Evolutionary conservation across 1,284 basidiomycete genomes (phyloP), one percentile per base, ranked within the genome.

Genomic region (Polyporus tsugae): DNA sequence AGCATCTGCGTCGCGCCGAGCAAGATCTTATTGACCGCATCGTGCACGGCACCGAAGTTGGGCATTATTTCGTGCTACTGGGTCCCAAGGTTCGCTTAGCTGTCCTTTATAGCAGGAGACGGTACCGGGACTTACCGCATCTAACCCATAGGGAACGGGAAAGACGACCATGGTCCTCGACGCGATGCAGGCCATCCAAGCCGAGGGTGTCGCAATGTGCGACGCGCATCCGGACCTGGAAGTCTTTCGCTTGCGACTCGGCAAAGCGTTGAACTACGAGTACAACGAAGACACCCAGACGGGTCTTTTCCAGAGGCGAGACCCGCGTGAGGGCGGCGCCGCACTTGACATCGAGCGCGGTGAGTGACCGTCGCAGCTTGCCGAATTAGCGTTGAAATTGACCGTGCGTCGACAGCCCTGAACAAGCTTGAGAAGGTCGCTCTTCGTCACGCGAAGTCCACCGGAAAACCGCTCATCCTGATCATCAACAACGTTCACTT

Each of bases 351-450:
- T 96, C 64, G 94, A 95, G 79, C 84, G 95, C 79, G 91, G 91
- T 91, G 13, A 41, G 58, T 38, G 22, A 7, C 1, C 25, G 13
- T 29, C 41, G 19, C 17, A 4, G 4, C 6, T 11, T 25, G 7
- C 15, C 35, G 41, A 6, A 15, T 13, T 13, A 19, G 25, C n/a
- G 6, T 6, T 17, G n/a, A 10, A 4, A 5, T 49, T 59, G n/a
- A 62, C 63, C 7, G 60, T 41, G 62, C 33, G 1, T 60, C 36
- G 68, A 4, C 62, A 89, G 92, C 92, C 0, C 78, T 95, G 80
- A 94, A 92, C 77, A 96, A 96, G 76, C 84, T 95, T 2, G 94
- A 95, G 77, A 96, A 96, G 77, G 94, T 96, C 29, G 95, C 94
- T 0, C 82, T 97, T 62, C 82, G 85, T 59, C 87, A 84, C 75